Evolutionary conservation across 2,329 filamentous ascomycete genomes (phyloP).

Genomic region (Didymella arachidicola): DNA sequence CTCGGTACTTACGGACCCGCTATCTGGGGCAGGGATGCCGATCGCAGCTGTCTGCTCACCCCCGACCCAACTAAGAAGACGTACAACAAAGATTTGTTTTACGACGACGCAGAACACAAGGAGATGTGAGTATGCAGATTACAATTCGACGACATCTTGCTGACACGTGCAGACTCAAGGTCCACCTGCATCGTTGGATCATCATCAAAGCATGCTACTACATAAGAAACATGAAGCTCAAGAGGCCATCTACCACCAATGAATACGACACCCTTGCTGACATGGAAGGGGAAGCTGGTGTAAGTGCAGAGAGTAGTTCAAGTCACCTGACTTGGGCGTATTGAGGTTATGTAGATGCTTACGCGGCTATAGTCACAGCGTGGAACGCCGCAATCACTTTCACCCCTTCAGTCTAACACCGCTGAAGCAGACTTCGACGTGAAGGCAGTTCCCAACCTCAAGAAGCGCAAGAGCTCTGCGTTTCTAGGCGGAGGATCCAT

Average conservation of each 20-base stretch:
- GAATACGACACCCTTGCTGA: conserved; percentile 45
- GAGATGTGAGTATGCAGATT: conserved; percentile 37
- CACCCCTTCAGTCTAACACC: conserved; percentile 34
- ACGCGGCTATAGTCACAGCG: conserved; percentile 39
- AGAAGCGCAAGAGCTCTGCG: conserved; percentile 48
- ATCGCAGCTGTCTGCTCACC: conserved; percentile 44
- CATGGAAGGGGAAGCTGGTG: conserved; percentile 37
- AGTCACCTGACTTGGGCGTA: conserved; percentile 18
- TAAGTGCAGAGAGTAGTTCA: conserved; percentile 23
- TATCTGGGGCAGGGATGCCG: conserved; percentile 47
- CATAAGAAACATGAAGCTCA: conserved; percentile 50
- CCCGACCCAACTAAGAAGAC: conserved; percentile 47
- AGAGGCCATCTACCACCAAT: conserved; percentile 41
- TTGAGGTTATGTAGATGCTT: conserved; percentile 19
- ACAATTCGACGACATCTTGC: neutral
- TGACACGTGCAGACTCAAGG: conserved; percentile 38
- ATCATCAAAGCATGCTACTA: conserved; percentile 52
- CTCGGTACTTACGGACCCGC: conserved; percentile 43
- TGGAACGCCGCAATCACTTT: conserved; percentile 40
- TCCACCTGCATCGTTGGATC: conserved; percentile 50
- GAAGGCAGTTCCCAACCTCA: conserved; percentile 32
- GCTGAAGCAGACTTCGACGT: conserved; percentile 34
- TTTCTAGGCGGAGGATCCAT: conserved; percentile 28
- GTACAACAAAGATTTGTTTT: conserved; percentile 45
- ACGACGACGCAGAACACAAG: conserved; percentile 44